A percentile compares a stretch with the other conserved stretches of the same genome.
Conservation (phyloP, 371 early-diverging fungal genomes). For the Mortierella sp. region DNA sequence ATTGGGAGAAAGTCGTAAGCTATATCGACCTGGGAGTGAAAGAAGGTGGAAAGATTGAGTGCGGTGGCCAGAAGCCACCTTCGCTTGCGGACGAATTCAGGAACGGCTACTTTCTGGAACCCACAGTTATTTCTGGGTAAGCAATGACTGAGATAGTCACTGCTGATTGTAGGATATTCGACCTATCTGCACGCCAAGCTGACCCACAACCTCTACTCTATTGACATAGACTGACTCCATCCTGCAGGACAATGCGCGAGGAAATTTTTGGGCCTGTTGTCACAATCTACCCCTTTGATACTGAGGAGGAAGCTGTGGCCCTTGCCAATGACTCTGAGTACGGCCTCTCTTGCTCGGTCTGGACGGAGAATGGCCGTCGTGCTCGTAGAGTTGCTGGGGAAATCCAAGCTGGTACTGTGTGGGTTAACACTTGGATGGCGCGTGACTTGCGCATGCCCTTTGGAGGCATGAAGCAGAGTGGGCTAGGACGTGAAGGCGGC, state of each 20-base stretch:
- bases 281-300: conserved; percentile 79
- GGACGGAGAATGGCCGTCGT: conserved; percentile 74
- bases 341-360: conserved; percentile 85
- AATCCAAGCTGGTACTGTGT: conserved; percentile 72
- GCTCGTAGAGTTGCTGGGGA: conserved; percentile 72
- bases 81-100: conserved; percentile 23
- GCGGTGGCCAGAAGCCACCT: conserved; percentile 57
- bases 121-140: conserved; percentile 76
- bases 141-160: not conserved
- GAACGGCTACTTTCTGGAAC: conserved; percentile 76
- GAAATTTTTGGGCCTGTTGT: conserved; percentile 92
- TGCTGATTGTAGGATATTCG: not conserved
- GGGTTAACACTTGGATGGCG: conserved; percentile 85
- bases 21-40: conserved; percentile 76
- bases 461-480: conserved; percentile 70
- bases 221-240: conserved; percentile 59
- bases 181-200: not conserved
- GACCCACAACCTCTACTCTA: not conserved
- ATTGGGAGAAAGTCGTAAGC: conserved; percentile 75
- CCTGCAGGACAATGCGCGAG: conserved; percentile 75
- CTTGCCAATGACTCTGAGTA: conserved; percentile 81
- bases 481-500: conserved; percentile 70
- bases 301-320: conserved; percentile 75
- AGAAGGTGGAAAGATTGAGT: conserved; percentile 75
- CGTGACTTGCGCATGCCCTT: conserved; percentile 81